These are phyloP conservation scores for Sparassis latifolia DNA, from an alignment of 1,284 basidiomycete species.

Conservation along the genomic window DNA sequence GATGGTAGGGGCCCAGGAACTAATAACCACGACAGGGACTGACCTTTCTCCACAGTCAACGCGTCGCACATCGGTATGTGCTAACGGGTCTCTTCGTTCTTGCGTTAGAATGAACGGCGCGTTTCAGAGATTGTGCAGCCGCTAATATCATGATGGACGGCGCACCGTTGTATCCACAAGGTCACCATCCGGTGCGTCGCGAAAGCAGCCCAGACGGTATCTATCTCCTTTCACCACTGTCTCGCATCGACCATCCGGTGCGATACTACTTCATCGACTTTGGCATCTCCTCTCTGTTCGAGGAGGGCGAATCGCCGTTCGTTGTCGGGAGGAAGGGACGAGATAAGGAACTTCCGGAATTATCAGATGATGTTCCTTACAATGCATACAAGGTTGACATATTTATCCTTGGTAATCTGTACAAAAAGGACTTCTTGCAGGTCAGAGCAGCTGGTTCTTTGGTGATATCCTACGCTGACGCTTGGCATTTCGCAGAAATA, in stretches of 20 bases:
- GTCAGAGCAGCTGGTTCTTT: background rate
- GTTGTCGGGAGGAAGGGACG: constrained; percentile 13
- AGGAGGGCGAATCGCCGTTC: constrained; percentile 2
- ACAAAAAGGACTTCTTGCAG: constrained; percentile 8
- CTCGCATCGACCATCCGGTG: constrained; percentile 6
- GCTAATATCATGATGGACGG: constrained; percentile 25
- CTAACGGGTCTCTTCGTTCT: background rate
- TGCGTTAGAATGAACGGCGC: background rate
- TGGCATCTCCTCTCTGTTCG: constrained; percentile 15
- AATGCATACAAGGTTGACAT: constrained; percentile 26
- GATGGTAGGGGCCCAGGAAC: background rate
- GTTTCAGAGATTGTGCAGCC: constrained; percentile 15
- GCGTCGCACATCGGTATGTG: constrained; percentile 19
- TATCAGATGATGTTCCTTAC: constrained; percentile 18
- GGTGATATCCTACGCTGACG: background rate
- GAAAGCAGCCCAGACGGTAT: constrained; percentile 6
- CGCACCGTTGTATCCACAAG: constrained; percentile 14
- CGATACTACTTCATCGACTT: constrained; percentile 24
- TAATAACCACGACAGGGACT: constrained; percentile 12
- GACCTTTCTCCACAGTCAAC: constrained; percentile 16
- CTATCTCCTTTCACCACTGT: background rate
- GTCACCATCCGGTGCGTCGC: constrained; percentile 16
- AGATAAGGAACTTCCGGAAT: constrained; percentile 22
- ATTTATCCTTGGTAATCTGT: constrained; percentile 20
- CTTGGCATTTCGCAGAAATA: constrained; percentile 6